Conservation (phyloP, 805 yeast species). For the Wickerhamiella shivajii region DNA sequence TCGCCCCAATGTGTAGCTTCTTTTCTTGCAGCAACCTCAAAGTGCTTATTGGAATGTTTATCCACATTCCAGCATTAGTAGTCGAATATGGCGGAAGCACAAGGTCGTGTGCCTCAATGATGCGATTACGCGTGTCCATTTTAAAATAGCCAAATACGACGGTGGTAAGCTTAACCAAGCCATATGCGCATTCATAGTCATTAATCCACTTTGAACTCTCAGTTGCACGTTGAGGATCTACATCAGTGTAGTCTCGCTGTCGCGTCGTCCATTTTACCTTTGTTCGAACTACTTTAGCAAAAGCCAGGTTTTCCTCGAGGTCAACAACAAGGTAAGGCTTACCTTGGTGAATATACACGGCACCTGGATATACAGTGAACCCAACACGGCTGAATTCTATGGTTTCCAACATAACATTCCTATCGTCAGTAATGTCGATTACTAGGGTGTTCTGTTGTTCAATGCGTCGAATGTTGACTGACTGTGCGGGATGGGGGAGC, state of each 20-base stretch:
- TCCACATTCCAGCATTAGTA: slow-evolving; percentile 76
- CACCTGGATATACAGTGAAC: slow-evolving; percentile 85
- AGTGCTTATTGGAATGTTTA: slow-evolving; percentile 63
- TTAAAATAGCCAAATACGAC: slow-evolving; percentile 90
- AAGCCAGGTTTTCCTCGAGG: slow-evolving; percentile 61
- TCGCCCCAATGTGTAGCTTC: slow-evolving; percentile 61
- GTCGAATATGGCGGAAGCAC: slow-evolving; percentile 67
- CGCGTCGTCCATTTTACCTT: slow-evolving; percentile 88
- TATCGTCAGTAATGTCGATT: slow-evolving; percentile 68
- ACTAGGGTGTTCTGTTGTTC: slow-evolving; percentile 78
- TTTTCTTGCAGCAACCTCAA: slow-evolving; percentile 44
- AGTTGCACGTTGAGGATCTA: slow-evolving; percentile 50
- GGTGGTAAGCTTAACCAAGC: slow-evolving; percentile 55
- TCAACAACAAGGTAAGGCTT: slow-evolving; percentile 74
- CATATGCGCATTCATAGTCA: slow-evolving; percentile 35
- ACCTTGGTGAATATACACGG: slow-evolving; percentile 89
- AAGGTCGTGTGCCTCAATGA: slow-evolving; percentile 89
- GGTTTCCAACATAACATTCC: slow-evolving; percentile 68
- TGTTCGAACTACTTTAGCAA: slow-evolving; percentile 75
- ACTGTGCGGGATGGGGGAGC: slow-evolving; percentile 68
- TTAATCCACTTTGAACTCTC: slow-evolving; percentile 3
- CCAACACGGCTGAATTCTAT: slow-evolving; percentile 79
- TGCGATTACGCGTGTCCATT: slow-evolving; percentile 55
- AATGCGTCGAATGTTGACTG: slow-evolving; percentile 67
- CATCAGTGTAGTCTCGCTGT: slow-evolving; percentile 86